Percentiles rank a stretch among this genome's conserved stretches.
Conservation (phyloP, 345 rosid genomes). For the Eucalyptus tenuipes region DNA sequence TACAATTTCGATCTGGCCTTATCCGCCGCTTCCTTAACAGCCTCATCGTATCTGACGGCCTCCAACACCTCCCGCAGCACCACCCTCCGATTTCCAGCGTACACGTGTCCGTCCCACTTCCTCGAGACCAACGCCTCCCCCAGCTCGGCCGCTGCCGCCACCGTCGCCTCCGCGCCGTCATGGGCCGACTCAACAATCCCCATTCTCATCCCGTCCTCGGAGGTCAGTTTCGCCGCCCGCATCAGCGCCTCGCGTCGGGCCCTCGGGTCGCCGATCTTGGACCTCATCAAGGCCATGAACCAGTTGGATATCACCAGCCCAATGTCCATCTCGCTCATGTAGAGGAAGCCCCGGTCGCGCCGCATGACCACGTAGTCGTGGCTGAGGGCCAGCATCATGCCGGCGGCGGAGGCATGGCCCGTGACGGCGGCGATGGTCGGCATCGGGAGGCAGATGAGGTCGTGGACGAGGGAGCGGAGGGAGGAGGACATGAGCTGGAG, state of each 20-base stretch:
- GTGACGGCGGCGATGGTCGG: slow-evolving; percentile 54
- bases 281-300: slow-evolving; percentile 17
- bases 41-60: not conserved
- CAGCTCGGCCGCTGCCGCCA: slow-evolving; percentile 23
- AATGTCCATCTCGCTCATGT: slow-evolving; percentile 69
- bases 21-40: not conserved
- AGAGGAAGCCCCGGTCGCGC: slow-evolving; percentile 52
- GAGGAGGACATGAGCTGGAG: slow-evolving; percentile 18
- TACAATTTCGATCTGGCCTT: not conserved
- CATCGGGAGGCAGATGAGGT: slow-evolving; percentile 54
- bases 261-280: slow-evolving; percentile 22
- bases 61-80: slow-evolving; percentile 9
- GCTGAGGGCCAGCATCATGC: slow-evolving; percentile 35
- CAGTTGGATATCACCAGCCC: slow-evolving; percentile 30
- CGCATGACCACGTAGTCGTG: slow-evolving; percentile 62
- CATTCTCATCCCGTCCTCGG: slow-evolving; percentile 22
- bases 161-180: slow-evolving; percentile 31
- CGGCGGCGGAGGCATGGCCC: slow-evolving; percentile 76
- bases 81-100: slow-evolving; percentile 30
- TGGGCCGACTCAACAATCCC: slow-evolving; percentile 40
- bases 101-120: slow-evolving; percentile 39
- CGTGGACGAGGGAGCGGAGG: slow-evolving; percentile 25
- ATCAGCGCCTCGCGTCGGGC: slow-evolving; percentile 29
- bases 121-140: slow-evolving; percentile 23
- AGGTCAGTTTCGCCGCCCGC: slow-evolving; percentile 42